Evolutionary conservation across 2,329 filamentous ascomycete genomes (phyloP).

Genomic region (Neonectria neomacrospora): DNA sequence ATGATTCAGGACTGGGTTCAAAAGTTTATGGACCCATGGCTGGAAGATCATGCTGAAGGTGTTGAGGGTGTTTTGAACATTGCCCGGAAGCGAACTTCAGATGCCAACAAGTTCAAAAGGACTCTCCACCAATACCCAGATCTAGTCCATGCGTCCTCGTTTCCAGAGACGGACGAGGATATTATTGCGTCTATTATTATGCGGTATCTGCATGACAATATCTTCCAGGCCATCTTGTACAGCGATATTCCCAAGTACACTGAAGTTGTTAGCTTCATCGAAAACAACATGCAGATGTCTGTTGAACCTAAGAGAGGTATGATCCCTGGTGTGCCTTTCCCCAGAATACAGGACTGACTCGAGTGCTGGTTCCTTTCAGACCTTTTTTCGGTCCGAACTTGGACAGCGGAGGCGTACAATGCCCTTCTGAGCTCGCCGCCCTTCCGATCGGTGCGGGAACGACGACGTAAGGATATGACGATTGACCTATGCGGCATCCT

Average conservation of each 20-base stretch:
- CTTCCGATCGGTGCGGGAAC: slow-evolving; percentile 42
- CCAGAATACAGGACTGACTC: not conserved
- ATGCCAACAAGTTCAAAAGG: slow-evolving; percentile 43
- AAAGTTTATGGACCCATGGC: slow-evolving; percentile 47
- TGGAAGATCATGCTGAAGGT: slow-evolving; percentile 44
- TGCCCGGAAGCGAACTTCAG: slow-evolving; percentile 39
- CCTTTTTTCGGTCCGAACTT: slow-evolving; percentile 51
- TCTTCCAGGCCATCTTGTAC: slow-evolving; percentile 51
- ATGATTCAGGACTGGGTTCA: slow-evolving; percentile 51
- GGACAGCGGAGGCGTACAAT: slow-evolving; percentile 53
- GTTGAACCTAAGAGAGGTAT: slow-evolving; percentile 53
- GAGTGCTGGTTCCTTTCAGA: slow-evolving; percentile 38
- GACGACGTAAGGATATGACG: slow-evolving; percentile 43
- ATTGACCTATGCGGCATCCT: slow-evolving; percentile 44
- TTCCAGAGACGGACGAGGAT: slow-evolving; percentile 53
- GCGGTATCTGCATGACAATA: slow-evolving; percentile 50
- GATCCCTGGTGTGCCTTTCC: not conserved
- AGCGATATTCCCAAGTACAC: slow-evolving; percentile 39
- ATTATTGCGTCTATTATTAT: slow-evolving; percentile 50
- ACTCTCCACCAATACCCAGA: slow-evolving; percentile 47
- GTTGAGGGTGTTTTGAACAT: slow-evolving; percentile 37
- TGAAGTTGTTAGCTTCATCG: slow-evolving; percentile 48
- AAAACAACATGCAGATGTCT: slow-evolving; percentile 49
- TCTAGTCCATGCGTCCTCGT: slow-evolving; percentile 46
- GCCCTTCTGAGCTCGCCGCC: slow-evolving; percentile 48